Evolutionary conservation across 1,139 yeast species (phyloP).

Genomic region (Lodderomyces theae): DNA sequence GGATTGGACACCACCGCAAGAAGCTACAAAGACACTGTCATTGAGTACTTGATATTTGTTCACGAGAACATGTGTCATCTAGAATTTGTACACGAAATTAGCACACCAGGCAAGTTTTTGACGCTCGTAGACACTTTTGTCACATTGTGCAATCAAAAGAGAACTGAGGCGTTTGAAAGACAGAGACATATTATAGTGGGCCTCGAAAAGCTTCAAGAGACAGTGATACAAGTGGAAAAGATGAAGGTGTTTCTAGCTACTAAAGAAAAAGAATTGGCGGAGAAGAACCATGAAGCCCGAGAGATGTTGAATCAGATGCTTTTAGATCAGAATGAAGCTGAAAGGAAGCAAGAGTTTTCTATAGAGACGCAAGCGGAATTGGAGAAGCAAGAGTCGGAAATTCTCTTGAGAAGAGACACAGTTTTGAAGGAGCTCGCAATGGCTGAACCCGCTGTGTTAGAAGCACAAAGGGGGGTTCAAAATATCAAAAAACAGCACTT

Average conservation of each 20-base stretch:
- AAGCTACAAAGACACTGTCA: neutral
- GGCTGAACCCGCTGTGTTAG: slow-evolving; percentile 83
- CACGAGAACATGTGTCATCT: slow-evolving; percentile 17
- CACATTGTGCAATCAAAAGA: slow-evolving; percentile 40
- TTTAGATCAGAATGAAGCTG: slow-evolving; percentile 90
- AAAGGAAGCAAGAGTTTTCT: slow-evolving; percentile 84
- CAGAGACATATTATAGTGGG: slow-evolving; percentile 77
- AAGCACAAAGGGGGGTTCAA: slow-evolving; percentile 84
- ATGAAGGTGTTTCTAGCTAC: slow-evolving; percentile 53
- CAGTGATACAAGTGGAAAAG: slow-evolving; percentile 69
- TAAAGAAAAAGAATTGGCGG: slow-evolving; percentile 49
- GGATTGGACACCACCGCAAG: slow-evolving; percentile 21
- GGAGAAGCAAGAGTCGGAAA: slow-evolving; percentile 62
- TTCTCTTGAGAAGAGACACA: slow-evolving; percentile 49
- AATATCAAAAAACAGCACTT: slow-evolving; percentile 90
- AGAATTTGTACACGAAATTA: neutral
- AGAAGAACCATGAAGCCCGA: slow-evolving; percentile 69
- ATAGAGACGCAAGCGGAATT: slow-evolving; percentile 71
- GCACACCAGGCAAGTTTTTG: slow-evolving; percentile 47
- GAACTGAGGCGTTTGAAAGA: slow-evolving; percentile 53
- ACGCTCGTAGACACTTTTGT: slow-evolving; percentile 51
- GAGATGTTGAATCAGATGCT: slow-evolving; percentile 73
- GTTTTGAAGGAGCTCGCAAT: slow-evolving; percentile 65
- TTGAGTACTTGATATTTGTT: slow-evolving; percentile 1
- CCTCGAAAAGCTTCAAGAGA: slow-evolving; percentile 70